Base-by-base conservation (phyloP, 2,329 filamentous ascomycete genomes). In the Fusarium begoniae region DNA sequence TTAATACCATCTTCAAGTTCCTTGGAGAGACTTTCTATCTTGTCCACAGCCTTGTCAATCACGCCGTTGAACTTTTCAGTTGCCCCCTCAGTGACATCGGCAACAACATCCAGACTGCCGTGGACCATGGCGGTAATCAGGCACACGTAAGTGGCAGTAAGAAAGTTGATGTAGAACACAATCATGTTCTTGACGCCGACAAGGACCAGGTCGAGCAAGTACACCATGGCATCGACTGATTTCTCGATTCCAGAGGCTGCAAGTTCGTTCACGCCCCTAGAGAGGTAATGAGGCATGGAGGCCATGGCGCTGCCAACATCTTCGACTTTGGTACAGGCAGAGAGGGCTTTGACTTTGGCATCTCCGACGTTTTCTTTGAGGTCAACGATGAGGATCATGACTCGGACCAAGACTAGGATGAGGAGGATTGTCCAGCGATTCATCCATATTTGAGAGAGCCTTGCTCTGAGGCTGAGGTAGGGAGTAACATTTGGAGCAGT, bases 251-350 rank as follows among this genome's bases (percentile, higher is more conserved):
- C 92, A 54, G 88, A 88, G 38, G 94, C 94, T 13, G 94, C 93
- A 76, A 98, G 85, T 67, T 94, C 90, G 83, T 99, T 99, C 80
- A 98, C 92, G 62, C 96, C 96, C 58, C 89, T 86, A 5, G 95
- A 93, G 81, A 98, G 91, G 84, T 98, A 98, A 83, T 98, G 93
- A 65, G 96, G 96, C 95, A 98, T 98, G 43, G 96, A 98, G 44
- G 96, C 96, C 94, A 99, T 96, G 69, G 94, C 90, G 81, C 95
- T 98, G 72, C 96, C 96, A 76, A 97, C 90, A 75, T 94, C 94
- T 85, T 99, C 96, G 54, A 98, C 96, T 81, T 93, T 93, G 66
- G 92, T 94, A 83, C 96, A 99, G 73, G 96, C 95, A 59, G 94
- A 92, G 60, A 98, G 89, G 30, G 96, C 96, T 86, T 98, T 91